A percentile compares a stretch with the other conserved stretches of the same genome.
Evolutionary conservation across 805 yeast species (phyloP).

Genomic region (Torulaspora franciscae): DNA sequence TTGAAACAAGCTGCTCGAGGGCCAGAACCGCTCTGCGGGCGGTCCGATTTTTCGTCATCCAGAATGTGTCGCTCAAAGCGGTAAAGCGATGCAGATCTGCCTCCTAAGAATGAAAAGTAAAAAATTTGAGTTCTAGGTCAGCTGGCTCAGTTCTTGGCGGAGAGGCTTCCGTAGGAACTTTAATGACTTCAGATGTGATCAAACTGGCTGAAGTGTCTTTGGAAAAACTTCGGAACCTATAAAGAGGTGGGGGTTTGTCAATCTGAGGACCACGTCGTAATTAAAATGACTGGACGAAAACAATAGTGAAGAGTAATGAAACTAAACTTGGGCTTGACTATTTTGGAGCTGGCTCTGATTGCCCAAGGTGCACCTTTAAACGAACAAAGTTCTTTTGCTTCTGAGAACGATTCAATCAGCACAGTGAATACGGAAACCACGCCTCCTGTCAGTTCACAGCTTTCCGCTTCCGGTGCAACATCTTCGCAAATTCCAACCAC

Average conservation of each 20-base stretch:
- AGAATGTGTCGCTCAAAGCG: slow-evolving; percentile 3
- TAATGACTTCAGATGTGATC: neutral
- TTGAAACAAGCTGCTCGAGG: neutral
- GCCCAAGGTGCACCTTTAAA: neutral
- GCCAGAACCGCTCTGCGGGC: neutral
- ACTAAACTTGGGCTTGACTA: neutral
- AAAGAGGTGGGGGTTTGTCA: neutral
- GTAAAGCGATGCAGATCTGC: slow-evolving; percentile 7
- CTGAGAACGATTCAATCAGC: neutral
- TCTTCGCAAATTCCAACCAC: slow-evolving; percentile 4
- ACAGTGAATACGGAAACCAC: neutral
- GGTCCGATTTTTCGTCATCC: slow-evolving; percentile 3
- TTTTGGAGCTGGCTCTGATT: neutral
- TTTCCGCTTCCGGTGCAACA: neutral
- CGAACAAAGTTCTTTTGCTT: neutral
- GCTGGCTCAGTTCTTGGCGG: neutral
- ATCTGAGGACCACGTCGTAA: neutral
- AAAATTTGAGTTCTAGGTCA: neutral
- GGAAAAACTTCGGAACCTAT: neutral
- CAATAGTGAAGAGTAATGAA: neutral
- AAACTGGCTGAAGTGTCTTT: neutral
- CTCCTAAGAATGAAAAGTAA: neutral
- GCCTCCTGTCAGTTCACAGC: neutral
- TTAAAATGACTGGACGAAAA: neutral
- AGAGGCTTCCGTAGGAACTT: slow-evolving; percentile 1